Conservation (phyloP, 208 protist genomes). For the Leishmania tarentolae region DNA sequence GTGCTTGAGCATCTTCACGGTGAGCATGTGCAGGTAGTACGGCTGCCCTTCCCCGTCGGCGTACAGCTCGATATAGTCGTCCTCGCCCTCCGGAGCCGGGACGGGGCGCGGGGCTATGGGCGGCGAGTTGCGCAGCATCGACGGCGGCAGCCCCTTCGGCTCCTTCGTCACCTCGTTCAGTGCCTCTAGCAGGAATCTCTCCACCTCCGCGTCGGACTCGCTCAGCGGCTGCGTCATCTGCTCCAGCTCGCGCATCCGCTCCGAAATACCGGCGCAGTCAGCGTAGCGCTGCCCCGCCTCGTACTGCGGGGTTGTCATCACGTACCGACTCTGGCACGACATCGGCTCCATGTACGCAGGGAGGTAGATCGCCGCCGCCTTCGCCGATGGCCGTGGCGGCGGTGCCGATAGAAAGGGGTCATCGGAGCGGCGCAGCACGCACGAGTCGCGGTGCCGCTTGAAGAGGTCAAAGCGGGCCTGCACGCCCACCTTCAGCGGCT, state of each 20-base stretch:
- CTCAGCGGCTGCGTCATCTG: slow-evolving; percentile 43
- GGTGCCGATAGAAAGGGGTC: slow-evolving; percentile 38
- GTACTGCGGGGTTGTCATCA: slow-evolving; percentile 54
- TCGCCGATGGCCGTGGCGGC: slow-evolving; percentile 2
- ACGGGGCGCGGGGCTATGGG: slow-evolving; percentile 31
- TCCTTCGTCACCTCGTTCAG: slow-evolving; percentile 63
- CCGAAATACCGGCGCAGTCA: slow-evolving; percentile 54
- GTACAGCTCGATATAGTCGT: slow-evolving; percentile 65
- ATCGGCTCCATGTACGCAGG: slow-evolving; percentile 55
- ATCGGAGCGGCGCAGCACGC: slow-evolving; percentile 71
- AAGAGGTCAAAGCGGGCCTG: slow-evolving; percentile 71
- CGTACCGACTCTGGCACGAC: slow-evolving; percentile 69
- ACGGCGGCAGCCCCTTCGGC: slow-evolving; percentile 34
- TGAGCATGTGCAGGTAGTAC: slow-evolving; percentile 82
- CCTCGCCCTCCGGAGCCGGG: not conserved
- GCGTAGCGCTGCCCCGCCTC: slow-evolving; percentile 51
- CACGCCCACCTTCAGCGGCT: slow-evolving; percentile 34
- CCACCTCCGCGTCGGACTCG: slow-evolving; percentile 57
- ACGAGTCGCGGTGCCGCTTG: slow-evolving; percentile 51
- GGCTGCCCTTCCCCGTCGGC: slow-evolving; percentile 73
- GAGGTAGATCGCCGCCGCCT: slow-evolving; percentile 29
- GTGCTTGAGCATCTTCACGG: slow-evolving; percentile 77
- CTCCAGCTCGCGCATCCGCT: slow-evolving; percentile 50
- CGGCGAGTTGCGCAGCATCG: slow-evolving; percentile 44
- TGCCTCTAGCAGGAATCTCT: slow-evolving; percentile 52